These are phyloP conservation scores for Hyphodiscus sp. DNA, from an alignment of 2,329 filamentous ascomycete species.

Conservation along the genomic window DNA sequence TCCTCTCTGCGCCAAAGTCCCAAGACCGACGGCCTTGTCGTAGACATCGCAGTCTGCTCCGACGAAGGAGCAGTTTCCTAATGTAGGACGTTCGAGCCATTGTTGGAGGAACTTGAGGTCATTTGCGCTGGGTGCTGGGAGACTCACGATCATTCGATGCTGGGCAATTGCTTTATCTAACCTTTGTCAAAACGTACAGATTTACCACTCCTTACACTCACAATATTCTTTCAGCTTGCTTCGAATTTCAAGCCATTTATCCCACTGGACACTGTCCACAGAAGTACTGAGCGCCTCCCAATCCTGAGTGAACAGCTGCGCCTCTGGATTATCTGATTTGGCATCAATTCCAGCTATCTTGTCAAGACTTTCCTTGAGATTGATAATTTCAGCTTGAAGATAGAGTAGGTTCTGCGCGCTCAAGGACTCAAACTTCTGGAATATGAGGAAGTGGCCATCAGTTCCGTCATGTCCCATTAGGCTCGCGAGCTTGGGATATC, in stretches of 20 bases:
- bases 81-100: constrained; percentile 4
- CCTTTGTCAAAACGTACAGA: background rate
- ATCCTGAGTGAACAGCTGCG: background rate
- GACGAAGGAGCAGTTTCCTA: background rate
- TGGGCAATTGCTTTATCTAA: constrained; percentile 5
- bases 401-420: constrained; percentile 5
- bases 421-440: constrained; percentile 5
- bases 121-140: background rate
- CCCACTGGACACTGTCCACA: background rate
- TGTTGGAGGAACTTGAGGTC: constrained; percentile 4
- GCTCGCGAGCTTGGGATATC: constrained; percentile 2
- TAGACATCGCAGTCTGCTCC: constrained; percentile 1
- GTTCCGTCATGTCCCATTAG: constrained; percentile 3
- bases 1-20: background rate
- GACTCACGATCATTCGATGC: background rate
- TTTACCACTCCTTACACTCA: background rate
- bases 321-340: constrained; percentile 1
- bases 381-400: constrained; percentile 5
- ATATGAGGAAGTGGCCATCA: constrained; percentile 6
- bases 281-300: constrained; percentile 1
- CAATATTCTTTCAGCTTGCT: constrained; percentile 5
- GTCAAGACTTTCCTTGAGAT: constrained; percentile 3
- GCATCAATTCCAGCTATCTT: background rate
- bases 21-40: background rate
- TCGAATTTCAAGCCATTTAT: constrained; percentile 1